phyloP scores from a whole-genome alignment of 306 rosid species.

The Dicorynia guianensis region DNA sequence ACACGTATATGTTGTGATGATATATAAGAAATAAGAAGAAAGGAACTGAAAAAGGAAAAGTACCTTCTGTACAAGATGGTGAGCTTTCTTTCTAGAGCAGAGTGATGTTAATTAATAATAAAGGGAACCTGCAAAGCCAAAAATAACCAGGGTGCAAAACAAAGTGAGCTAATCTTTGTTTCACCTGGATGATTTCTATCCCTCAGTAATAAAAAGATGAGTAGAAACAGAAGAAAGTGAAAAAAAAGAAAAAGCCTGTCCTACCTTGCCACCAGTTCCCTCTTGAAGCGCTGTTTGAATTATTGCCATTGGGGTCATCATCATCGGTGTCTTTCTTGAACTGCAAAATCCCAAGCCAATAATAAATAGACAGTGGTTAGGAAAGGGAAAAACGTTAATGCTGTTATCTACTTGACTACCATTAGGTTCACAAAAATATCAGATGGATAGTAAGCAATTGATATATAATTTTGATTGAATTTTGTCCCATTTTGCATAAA shows the following conservation, averaged over 20 bases:
- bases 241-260: conserved; percentile 3
- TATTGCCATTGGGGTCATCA: conserved; percentile 59
- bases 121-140: conserved; percentile 67
- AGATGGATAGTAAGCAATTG: too few species aligned
- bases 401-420: too few species aligned
- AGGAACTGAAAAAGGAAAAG: too few species aligned
- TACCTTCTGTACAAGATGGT: conserved; percentile 48
- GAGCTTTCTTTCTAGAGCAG: not conserved
- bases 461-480: too few species aligned
- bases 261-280: conserved; percentile 99
- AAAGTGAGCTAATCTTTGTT: conserved; percentile 21
- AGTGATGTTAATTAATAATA: conserved; percentile 66
- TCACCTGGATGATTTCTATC: not conserved
- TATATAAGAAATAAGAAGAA: too few species aligned
- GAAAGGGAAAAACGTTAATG: too few species aligned
- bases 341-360: conserved; percentile 42
- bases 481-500: too few species aligned
- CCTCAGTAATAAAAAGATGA: too few species aligned
- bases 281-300: conserved; percentile 66
- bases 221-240: too few species aligned
- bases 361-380: too few species aligned
- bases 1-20: too few species aligned
- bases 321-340: conserved; percentile 64
- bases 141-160: conserved; percentile 10
- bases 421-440: too few species aligned